Conservation (phyloP, 129 eudicot species). For the Apium graveolens region DNA sequence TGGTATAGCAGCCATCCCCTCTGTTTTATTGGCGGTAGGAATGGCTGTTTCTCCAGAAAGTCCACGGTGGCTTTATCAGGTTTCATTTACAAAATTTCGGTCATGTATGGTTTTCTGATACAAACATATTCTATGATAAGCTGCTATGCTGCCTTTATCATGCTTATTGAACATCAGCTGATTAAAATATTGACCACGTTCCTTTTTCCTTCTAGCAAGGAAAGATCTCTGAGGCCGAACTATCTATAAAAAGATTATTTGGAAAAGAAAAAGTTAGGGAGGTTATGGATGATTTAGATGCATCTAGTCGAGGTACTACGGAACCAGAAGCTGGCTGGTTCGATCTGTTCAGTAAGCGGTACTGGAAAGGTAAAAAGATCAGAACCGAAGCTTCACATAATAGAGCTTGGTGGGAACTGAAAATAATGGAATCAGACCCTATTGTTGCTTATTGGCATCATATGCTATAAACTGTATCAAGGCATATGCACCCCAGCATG, state of each 20-base stretch:
- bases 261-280: constrained; percentile 81
- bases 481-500: neutral
- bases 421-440: neutral
- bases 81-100: constrained; percentile 7
- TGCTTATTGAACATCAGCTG: neutral
- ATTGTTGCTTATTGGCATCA: neutral
- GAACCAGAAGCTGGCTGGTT: constrained; percentile 98
- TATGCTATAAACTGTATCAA: neutral
- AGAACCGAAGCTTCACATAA: neutral
- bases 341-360: constrained; percentile 87
- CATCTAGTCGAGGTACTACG: constrained; percentile 50
- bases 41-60: constrained; percentile 95
- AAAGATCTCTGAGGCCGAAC: constrained; percentile 62
- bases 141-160: neutral
- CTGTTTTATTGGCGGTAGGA: constrained; percentile 76
- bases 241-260: constrained; percentile 49
- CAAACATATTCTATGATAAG: neutral
- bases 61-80: constrained; percentile 98
- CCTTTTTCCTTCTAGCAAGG: constrained; percentile 57
- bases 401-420: neutral
- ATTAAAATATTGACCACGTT: neutral
- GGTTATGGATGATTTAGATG: constrained; percentile 59
- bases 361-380: constrained; percentile 56
- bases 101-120: neutral
- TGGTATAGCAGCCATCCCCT: constrained; percentile 78